Base-by-base conservation (phyloP, 2,329 filamentous ascomycete species). In the Botrytis tulipae region DNA sequence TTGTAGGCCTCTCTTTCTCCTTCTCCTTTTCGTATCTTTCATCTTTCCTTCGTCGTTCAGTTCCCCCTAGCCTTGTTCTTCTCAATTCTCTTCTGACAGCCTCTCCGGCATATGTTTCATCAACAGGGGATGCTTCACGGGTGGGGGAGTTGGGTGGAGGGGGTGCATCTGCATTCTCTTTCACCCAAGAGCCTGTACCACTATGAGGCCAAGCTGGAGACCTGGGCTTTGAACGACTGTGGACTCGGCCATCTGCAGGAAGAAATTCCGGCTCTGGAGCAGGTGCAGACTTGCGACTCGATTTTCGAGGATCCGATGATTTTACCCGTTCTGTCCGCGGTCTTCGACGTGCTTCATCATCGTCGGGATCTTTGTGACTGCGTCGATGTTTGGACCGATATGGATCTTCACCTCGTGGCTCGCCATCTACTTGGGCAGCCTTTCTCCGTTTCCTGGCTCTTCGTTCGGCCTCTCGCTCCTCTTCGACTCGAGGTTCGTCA, bases 181-280 rank as follows among this genome's bases (percentile, higher is more conserved):
- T 90, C 7, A 91, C 89, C 89, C 89, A 91, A 0, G 88, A 90
- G 14, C 87, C 88, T 0, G 89, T 91, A 40, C 89, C 89, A 10
- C 87, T 90, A 79, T 90, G 87, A 29, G 89, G 89, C 89, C 89
- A 91, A 16, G 83, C 83, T 14, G 84, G 75, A 69, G 78, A 82
- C 37, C 77, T 80, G 73, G 78, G 79, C 51, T 74, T 78, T 12
- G 78, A 76, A 67, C 77, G 76, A 67, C 75, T 78, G 54, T 79
- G 76, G 22, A 79, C 78, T 25, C 75, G 78, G 6, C 78, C 79
- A 68, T 80, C 79, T 7, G 76, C 76, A 32, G 78, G 76, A 29
- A 78, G 69, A n/a, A 73, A 79, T 71, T 79, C 78, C 3, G 75
- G 74, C 25, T 78, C 77, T 2, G 83, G 84, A 0, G 83, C 83